Percentiles rank a stretch among this genome's conserved stretches.
These are phyloP conservation scores for Solanum appendiculatum DNA, from an alignment of 257 asterid species.

Conservation along the genomic window DNA sequence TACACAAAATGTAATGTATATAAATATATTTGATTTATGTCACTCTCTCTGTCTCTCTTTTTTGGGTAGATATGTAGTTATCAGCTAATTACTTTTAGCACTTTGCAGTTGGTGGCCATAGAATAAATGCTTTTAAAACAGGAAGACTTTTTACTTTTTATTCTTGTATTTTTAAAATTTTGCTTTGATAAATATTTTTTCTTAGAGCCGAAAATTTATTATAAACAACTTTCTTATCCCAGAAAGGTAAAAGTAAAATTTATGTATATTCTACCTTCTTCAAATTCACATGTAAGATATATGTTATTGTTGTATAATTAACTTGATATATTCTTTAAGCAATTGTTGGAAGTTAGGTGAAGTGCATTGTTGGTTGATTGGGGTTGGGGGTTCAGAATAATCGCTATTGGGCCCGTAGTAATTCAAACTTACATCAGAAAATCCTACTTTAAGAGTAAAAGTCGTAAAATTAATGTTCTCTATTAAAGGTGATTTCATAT, in stretches of 20 bases:
- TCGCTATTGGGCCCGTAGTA: accelerated
- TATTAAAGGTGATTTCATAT: neutral
- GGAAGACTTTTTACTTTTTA: neutral
- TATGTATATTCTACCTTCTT: neutral
- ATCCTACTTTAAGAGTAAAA: neutral
- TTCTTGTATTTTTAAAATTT: neutral
- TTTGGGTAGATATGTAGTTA: neutral
- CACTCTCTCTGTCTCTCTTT: too few species aligned
- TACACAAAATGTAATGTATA: neutral
- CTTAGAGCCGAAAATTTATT: accelerated
- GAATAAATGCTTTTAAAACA: neutral
- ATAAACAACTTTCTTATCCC: neutral
- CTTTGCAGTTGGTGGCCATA: neutral
- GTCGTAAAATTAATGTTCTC: neutral
- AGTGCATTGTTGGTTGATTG: neutral
- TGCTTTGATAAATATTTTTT: neutral
- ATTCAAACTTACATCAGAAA: neutral
- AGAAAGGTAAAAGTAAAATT: neutral
- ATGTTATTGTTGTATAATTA: neutral
- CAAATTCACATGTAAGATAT: too few species aligned
- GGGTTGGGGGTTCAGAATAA: neutral
- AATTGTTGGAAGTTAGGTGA: neutral
- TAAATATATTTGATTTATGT: neutral
- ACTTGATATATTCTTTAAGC: neutral
- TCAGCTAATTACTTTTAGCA: neutral